Conservation (phyloP, 2,329 filamentous ascomycete species). For the Fusarium mexicanum region DNA sequence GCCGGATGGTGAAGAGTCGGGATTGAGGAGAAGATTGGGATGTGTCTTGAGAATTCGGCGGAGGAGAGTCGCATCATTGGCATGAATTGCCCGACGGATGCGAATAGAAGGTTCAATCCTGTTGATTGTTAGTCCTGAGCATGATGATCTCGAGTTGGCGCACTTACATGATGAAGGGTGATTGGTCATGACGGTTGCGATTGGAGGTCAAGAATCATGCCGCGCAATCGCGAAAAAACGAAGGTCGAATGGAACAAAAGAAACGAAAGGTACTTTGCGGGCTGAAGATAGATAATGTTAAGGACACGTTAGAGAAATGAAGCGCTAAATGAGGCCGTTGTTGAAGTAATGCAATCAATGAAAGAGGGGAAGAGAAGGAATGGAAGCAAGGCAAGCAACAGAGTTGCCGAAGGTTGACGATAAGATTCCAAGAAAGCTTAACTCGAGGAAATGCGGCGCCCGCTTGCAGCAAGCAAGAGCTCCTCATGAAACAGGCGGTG, state of each 20-base stretch:
- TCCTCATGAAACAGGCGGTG: constrained; percentile 33
- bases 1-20: constrained; percentile 72
- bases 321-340: neutral
- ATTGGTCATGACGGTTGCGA: constrained; percentile 40
- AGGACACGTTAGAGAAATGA: neutral
- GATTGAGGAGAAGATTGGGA: constrained; percentile 78
- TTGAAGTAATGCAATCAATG: neutral
- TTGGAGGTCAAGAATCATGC: constrained; percentile 33
- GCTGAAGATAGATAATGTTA: neutral
- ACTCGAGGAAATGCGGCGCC: constrained; percentile 1
- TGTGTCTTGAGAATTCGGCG: constrained; percentile 79
- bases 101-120: constrained; percentile 83
- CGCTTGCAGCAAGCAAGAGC: constrained; percentile 5
- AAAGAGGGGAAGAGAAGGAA: neutral
- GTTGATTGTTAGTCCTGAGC: neutral
- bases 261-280: neutral
- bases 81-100: constrained; percentile 82
- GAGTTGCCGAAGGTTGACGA: constrained; percentile 19
- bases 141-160: neutral
- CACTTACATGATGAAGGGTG: constrained; percentile 38
- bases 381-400: constrained; percentile 5
- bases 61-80: constrained; percentile 77
- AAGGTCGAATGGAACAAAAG: neutral
- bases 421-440: constrained; percentile 26
- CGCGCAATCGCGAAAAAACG: constrained; percentile 19